Evolutionary conservation across 2,329 filamentous ascomycete species (phyloP), one percentile per base, ranked within the genome.

Genomic region (Sporothrix globosa): DNA sequence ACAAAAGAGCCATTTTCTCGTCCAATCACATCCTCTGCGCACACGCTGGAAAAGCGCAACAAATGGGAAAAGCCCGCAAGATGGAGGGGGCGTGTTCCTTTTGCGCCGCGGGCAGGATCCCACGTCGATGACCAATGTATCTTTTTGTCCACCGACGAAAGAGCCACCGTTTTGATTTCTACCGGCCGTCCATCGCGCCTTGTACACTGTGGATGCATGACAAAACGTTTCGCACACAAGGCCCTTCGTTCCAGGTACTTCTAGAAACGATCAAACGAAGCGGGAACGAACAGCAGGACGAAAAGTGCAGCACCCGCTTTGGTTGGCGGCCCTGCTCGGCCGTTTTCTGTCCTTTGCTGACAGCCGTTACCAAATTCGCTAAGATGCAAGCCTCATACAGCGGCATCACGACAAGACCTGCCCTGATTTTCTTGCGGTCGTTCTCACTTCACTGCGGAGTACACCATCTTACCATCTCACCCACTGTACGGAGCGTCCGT

Each of bases 61-160:
- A 39, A 13, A 63, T 11, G 7, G n/a, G 19, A 27, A 68, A 56
- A 68, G 17, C 6, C 39, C 66, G 66, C 52, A 68, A 39, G 66
- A 58, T 54, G 66, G 66, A 68, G 66, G 66, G 66, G 66, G 66
- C 66, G 66, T 68, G 66, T 68, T 27, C 13, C n/a, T 63, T 46
- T 63, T n/a, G n/a, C 34, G 17, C 13, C 56, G n/a, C 4, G 21
- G 39, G 21, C 19, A 27, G 58, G 39, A 48, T 68, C 34, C 41
- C 65, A 67, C 39, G 34, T 27, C 17, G 61, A 48, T 19, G 48
- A 17, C 27, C n/a, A 13, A 67, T 30, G 66, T 58, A 68, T 48
- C 66, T 58, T 58, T 68, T 67, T 53, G 21, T 53, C 11, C 19
- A 27, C 19, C 9, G 19, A 14, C 10, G 6, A 17, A 19, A 9